Base-by-base conservation (phyloP, 805 yeast genomes). In the Wickerhamiella dianesei region DNA sequence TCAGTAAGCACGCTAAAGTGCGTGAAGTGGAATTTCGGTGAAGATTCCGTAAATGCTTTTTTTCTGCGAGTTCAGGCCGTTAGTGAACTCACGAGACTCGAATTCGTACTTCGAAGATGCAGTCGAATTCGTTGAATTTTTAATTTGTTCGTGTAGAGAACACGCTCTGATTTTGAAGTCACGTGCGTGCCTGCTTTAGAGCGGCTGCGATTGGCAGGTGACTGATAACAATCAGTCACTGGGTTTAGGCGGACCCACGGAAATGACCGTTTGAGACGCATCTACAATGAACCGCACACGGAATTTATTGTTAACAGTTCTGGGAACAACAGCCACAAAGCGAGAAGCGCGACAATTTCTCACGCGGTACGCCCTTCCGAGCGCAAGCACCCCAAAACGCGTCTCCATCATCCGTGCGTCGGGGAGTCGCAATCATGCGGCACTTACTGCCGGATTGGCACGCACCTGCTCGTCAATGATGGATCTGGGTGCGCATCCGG, bases 311-410 rank as follows among this genome's bases (percentile, higher is more conserved):
- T 66, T 86, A 16, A 79, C 96, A 1, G 87, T 89, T 20, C 69
- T 89, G 48, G 80, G 80, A 57, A 80, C 95, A 1, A 84, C 96
- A 3, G 94, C 96, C 4, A 89, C 97, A 1, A 88, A 86, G 61
- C 70, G 98, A 50, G 97, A 89, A 59, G 95, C 95, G 3, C 73
- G 76, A 52, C 82, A 80, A 53, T 89, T 88, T 59, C 65, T 89
- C 42, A 68, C 75, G 35, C 83, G 80, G 58, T 89, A 88, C 59
- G 64, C 72, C 1, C 32, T 25, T 6, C 73, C 76, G 42, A n/a
- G 35, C 9, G 46, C 46, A 2, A 8, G 40, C 3, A 35, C 43
- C 16, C 20, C 20, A 12, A 46, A 44, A 17, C 48, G 43, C n/a
- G 63, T 71, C n/a, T 56, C 66, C 29, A 58, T 61, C 35, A 62